These are phyloP conservation scores for Botryotinia convoluta DNA, from an alignment of 2,329 filamentous ascomycete genomes.

Conservation along the genomic window DNA sequence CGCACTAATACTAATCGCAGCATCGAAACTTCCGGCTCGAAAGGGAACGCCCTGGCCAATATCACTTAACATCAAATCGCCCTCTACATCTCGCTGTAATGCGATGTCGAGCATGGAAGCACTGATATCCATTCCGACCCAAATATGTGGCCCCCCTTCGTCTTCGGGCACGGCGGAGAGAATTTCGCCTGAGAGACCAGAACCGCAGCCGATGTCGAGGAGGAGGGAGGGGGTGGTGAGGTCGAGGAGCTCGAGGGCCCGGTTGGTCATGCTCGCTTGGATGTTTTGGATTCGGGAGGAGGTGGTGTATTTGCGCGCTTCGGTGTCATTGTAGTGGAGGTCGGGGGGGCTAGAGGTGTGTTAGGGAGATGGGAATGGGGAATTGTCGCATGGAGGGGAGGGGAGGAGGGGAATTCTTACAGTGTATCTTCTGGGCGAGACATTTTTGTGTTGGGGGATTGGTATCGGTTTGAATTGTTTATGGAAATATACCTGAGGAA, in stretches of 20 bases:
- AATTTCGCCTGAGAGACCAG: slow-evolving; percentile 90
- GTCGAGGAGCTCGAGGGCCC: slow-evolving; percentile 87
- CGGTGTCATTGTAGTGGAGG: slow-evolving; percentile 93
- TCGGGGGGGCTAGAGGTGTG: slow-evolving; percentile 70
- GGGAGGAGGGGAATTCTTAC: slow-evolving; percentile 48
- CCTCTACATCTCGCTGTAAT: slow-evolving; percentile 85
- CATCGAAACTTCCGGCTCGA: slow-evolving; percentile 87
- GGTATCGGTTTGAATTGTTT: neutral
- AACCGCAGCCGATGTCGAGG: slow-evolving; percentile 95
- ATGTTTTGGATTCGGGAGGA: slow-evolving; percentile 94
- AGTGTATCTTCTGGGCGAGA: slow-evolving; percentile 95
- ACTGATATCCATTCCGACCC: slow-evolving; percentile 96
- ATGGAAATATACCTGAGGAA: neutral
- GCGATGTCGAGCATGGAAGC: slow-evolving; percentile 97
- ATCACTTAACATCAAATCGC: slow-evolving; percentile 90
- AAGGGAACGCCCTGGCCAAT: slow-evolving; percentile 96
- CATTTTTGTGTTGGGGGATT: slow-evolving; percentile 57
- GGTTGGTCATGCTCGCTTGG: slow-evolving; percentile 89
- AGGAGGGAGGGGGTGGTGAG: slow-evolving; percentile 78
- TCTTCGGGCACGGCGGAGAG: slow-evolving; percentile 67
- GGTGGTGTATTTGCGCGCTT: slow-evolving; percentile 97
- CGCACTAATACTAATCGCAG: slow-evolving; percentile 89
- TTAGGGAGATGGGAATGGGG: slow-evolving; percentile 18
- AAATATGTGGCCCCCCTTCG: slow-evolving; percentile 82
- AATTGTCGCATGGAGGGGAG: slow-evolving; percentile 23